Conservation (phyloP, 169 alveolate species). For the Fabrea salina region DNA sequence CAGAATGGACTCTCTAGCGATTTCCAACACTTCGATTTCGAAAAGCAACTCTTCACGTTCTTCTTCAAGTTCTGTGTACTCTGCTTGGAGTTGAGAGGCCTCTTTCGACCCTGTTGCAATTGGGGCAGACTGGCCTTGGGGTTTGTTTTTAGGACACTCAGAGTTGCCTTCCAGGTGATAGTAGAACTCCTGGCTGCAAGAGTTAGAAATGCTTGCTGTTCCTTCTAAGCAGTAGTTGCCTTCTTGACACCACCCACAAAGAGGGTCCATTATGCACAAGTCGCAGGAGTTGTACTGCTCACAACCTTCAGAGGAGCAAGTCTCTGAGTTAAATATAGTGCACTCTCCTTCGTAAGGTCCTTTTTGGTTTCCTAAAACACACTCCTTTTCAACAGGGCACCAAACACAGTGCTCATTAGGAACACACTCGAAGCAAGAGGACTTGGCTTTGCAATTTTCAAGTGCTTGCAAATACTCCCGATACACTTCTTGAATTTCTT, state of each 20-base stretch:
- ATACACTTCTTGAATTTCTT: too few relatives aligned
- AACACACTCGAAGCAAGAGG: not conserved
- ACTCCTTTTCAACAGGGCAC: not conserved
- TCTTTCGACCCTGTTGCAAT: too few relatives aligned
- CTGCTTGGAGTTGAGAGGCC: too few relatives aligned
- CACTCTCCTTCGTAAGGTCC: constrained; percentile 5
- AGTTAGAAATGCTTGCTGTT: not conserved
- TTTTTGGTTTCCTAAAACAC: not conserved
- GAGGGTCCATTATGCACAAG: not conserved
- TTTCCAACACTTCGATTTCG: too few relatives aligned
- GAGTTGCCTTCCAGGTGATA: not conserved
- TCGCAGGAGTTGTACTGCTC: not conserved
- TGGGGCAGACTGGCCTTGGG: too few relatives aligned
- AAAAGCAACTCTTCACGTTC: too few relatives aligned
- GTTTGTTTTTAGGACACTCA: not conserved
- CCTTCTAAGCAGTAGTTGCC: constrained; percentile 6
- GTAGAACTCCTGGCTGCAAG: not conserved
- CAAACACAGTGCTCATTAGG: not conserved
- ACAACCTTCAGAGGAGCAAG: not conserved
- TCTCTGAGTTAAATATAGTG: not conserved
- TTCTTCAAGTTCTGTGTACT: too few relatives aligned
- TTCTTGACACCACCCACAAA: constrained; percentile 27
- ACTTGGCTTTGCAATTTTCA: not conserved
- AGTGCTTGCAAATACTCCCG: not conserved
- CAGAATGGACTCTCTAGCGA: too few relatives aligned